These are phyloP conservation scores for Salix brachista DNA, from an alignment of 345 rosid species.

Conservation along the genomic window DNA sequence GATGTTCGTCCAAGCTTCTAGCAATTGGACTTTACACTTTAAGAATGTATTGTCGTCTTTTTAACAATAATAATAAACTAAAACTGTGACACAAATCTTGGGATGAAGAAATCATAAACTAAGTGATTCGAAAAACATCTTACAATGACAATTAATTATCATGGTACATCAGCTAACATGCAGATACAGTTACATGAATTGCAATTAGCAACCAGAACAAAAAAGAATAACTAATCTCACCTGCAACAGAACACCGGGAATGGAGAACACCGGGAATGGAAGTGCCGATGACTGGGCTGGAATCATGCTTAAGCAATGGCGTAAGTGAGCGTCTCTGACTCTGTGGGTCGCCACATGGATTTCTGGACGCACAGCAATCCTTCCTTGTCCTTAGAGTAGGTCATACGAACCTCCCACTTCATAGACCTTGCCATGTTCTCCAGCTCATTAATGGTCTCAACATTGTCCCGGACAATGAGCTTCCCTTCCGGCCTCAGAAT, in stretches of 20 bases:
- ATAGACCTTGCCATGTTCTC: slow-evolving; percentile 56
- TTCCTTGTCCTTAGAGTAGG: slow-evolving; percentile 68
- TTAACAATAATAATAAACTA: neutral
- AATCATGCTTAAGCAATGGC: slow-evolving; percentile 45
- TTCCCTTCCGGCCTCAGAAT: slow-evolving; percentile 85
- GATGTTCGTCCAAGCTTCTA: neutral
- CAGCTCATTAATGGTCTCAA: slow-evolving; percentile 51
- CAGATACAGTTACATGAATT: slow-evolving; percentile 13
- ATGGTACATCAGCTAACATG: slow-evolving; percentile 11
- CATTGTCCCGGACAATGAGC: slow-evolving; percentile 68
- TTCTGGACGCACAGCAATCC: slow-evolving; percentile 83
- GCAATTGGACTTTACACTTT: neutral
- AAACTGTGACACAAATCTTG: neutral
- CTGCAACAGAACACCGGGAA: slow-evolving; percentile 5
- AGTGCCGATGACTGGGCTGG: neutral
- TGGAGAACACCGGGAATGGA: slow-evolving; percentile 10
- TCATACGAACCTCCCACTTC: slow-evolving; percentile 85
- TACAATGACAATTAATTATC: neutral
- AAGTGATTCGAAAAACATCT: neutral
- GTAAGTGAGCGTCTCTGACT: slow-evolving; percentile 52
- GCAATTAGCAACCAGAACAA: slow-evolving; percentile 22
- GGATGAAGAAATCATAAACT: slow-evolving; percentile 1
- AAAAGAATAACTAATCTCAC: slow-evolving; percentile 26
- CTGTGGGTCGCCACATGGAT: slow-evolving; percentile 75
- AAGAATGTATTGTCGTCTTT: neutral